These are phyloP conservation scores for Beauveria scarabaeidicola DNA, from an alignment of 2,329 filamentous ascomycete species.

Conservation along the genomic window DNA sequence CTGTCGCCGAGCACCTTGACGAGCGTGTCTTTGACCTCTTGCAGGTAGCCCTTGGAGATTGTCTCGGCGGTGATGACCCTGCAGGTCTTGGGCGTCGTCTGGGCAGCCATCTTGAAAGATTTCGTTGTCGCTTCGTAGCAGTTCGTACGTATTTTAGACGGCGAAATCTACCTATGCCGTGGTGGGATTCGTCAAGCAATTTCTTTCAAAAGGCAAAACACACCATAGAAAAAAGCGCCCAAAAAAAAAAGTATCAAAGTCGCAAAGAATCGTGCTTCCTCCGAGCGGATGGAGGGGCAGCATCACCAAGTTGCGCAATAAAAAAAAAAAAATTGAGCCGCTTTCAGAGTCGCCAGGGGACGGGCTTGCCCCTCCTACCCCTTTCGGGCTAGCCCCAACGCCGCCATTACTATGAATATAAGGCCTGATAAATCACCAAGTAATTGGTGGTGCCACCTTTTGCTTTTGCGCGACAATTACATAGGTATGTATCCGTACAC, in stretches of 20 bases:
- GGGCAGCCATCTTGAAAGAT: not conserved
- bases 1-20: slow-evolving; percentile 55
- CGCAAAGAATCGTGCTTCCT: not conserved
- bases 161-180: not conserved
- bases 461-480: too few relatives aligned
- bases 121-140: not conserved
- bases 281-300: slow-evolving; percentile 3
- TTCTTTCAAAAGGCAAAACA: not conserved
- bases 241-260: not conserved
- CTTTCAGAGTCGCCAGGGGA: not conserved
- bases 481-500: too few relatives aligned
- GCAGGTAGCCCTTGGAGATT: slow-evolving; percentile 73
- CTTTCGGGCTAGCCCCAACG: slow-evolving; percentile 15
- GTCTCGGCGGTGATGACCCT: slow-evolving; percentile 86
- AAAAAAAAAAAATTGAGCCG: slow-evolving; percentile 19
- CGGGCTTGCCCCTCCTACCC: slow-evolving; percentile 25
- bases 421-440: too few relatives aligned
- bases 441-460: too few relatives aligned
- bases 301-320: slow-evolving; percentile 4
- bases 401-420: too few relatives aligned
- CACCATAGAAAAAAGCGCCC: not conserved
- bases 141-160: not conserved
- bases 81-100: slow-evolving; percentile 51
- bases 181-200: not conserved
- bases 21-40: slow-evolving; percentile 69